A percentile compares a stretch with the other conserved stretches of the same genome.
Evolutionary conservation across 169 alveolate genomes (phyloP).

Genomic region (Plasmodium inui): DNA sequence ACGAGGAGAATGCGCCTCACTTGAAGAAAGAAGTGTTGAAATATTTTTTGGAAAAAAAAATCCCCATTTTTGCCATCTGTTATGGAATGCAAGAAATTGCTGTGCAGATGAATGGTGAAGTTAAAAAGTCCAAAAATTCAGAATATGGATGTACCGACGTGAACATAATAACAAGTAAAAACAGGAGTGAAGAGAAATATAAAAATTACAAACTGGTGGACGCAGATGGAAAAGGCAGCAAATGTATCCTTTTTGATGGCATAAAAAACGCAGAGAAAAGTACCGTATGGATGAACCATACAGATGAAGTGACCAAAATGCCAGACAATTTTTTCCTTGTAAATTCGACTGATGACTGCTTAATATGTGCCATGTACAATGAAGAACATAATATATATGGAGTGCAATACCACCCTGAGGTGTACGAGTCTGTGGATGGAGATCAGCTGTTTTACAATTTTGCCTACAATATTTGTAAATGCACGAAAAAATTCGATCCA

Average conservation of each 20-base stretch:
- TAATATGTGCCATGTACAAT: constrained; percentile 74
- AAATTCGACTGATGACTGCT: constrained; percentile 75
- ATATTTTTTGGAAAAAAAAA: constrained; percentile 59
- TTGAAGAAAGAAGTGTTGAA: constrained; percentile 76
- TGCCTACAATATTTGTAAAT: constrained; percentile 80
- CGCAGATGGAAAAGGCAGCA: not conserved
- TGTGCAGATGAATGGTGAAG: constrained; percentile 78
- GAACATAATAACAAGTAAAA: constrained; percentile 52
- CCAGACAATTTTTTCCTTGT: constrained; percentile 79
- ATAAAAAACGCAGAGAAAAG: constrained; percentile 18
- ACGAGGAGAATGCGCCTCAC: constrained; percentile 75
- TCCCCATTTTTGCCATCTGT: constrained; percentile 83
- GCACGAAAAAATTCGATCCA: constrained; percentile 74
- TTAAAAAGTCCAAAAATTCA: constrained; percentile 58
- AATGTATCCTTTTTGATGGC: constrained; percentile 70
- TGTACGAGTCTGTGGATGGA: constrained; percentile 78
- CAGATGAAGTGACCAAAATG: constrained; percentile 73
- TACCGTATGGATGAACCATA: constrained; percentile 78
- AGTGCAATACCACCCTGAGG: constrained; percentile 85
- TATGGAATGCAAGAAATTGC: constrained; percentile 83
- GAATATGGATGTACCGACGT: constrained; percentile 77
- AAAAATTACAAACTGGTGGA: constrained; percentile 32
- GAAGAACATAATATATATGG: constrained; percentile 71
- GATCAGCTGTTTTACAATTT: constrained; percentile 78
- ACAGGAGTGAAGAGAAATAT: constrained; percentile 9